Evolutionary conservation across 257 asterid genomes (phyloP).

Genomic region (Ligustrum vulgare): DNA sequence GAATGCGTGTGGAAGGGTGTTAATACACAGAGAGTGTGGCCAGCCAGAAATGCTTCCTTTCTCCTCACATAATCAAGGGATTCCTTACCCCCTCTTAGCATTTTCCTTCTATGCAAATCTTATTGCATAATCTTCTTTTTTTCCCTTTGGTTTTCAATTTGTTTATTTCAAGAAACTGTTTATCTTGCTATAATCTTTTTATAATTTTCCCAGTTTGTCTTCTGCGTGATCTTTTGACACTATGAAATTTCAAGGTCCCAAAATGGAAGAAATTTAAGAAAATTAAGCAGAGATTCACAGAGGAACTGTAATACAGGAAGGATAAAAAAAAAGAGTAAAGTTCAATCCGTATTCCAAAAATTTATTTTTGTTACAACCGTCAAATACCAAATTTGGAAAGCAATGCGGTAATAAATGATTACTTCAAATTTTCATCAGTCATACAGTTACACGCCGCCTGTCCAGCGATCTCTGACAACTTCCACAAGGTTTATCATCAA

Average conservation of each 20-base stretch:
- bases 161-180: background rate
- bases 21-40: slow-evolving; percentile 21
- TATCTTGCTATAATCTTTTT: no score
- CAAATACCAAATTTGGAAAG: slow-evolving; percentile 23
- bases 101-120: slow-evolving; percentile 21
- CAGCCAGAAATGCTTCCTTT: slow-evolving; percentile 47
- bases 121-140: slow-evolving; percentile 18
- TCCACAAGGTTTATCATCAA: background rate
- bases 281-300: background rate
- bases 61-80: slow-evolving; percentile 50
- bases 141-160: slow-evolving; percentile 2
- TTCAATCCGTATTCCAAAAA: slow-evolving; percentile 23
- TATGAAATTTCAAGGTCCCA: background rate
- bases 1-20: slow-evolving; percentile 54
- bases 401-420: slow-evolving; percentile 16
- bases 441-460: slow-evolving; percentile 21
- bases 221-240: no score
- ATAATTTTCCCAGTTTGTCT: background rate
- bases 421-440: slow-evolving; percentile 17
- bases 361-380: slow-evolving; percentile 22
- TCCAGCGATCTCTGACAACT: slow-evolving; percentile 9
- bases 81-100: slow-evolving; percentile 49
- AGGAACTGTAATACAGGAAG: background rate
- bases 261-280: background rate
- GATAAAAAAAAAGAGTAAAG: background rate